Percentiles rank a stretch among this genome's conserved stretches.
Conservation (phyloP, 2,329 filamentous ascomycete genomes). For the Trichoderma koningiopsis region DNA sequence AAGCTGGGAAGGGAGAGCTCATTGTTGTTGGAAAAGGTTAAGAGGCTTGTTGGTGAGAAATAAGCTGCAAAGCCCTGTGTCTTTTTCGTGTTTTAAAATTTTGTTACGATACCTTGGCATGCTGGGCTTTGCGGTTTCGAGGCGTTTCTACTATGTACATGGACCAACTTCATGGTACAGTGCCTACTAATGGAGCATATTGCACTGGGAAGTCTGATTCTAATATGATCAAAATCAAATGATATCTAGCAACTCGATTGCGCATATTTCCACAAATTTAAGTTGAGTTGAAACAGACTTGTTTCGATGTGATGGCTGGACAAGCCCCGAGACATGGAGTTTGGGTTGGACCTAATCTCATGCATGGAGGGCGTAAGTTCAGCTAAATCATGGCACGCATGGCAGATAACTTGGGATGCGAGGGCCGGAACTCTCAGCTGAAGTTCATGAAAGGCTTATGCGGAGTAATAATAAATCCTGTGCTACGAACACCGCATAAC, state of each 20-base stretch:
- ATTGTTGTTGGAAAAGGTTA: conserved; percentile 75
- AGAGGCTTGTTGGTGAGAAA: conserved; percentile 63
- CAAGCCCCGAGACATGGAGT: neutral
- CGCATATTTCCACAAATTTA: neutral
- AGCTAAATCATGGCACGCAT: neutral
- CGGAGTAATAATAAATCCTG: neutral
- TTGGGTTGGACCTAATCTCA: neutral
- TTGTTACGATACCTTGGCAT: conserved; percentile 21
- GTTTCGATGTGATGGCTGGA: neutral
- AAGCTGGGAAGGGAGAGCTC: conserved; percentile 81
- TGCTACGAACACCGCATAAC: neutral
- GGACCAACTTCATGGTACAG: neutral
- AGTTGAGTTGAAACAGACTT: neutral
- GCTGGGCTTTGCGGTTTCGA: neutral
- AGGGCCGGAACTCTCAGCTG: neutral
- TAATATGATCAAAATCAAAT: neutral
- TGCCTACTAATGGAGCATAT: neutral
- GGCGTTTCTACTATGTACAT: neutral
- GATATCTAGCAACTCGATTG: neutral
- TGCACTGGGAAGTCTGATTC: neutral
- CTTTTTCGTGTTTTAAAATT: neutral
- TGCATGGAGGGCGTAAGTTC: neutral
- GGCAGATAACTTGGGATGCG: neutral
- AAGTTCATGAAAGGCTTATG: no score
- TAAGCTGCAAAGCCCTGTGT: conserved; percentile 17